These are phyloP conservation scores for Lagerstroemia speciosa DNA, from an alignment of 345 rosid species.

Conservation along the genomic window DNA sequence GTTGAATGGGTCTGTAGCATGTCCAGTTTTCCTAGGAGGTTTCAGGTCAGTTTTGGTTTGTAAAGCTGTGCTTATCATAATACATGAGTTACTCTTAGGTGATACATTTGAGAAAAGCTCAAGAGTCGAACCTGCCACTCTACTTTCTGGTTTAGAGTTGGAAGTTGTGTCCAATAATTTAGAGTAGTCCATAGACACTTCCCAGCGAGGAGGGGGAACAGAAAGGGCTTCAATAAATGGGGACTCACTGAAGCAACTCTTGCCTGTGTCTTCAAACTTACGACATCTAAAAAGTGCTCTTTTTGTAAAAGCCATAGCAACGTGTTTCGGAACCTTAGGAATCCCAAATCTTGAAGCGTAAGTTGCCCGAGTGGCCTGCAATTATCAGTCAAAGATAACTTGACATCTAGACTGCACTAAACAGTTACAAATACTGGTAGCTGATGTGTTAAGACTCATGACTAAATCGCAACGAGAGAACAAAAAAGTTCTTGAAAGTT, in stretches of 20 bases:
- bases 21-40: not conserved
- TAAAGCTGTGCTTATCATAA: not conserved
- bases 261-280: conserved; percentile 45
- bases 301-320: conserved; percentile 38
- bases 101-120: not conserved
- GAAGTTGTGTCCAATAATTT: not conserved
- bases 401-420: not conserved
- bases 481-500: conserved; percentile 1
- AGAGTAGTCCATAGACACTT: conserved; percentile 11
- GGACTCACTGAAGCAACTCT: conserved; percentile 49
- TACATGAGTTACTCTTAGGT: not conserved
- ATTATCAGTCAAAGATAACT: conserved; percentile 4
- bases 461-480: conserved; percentile 1
- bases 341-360: conserved; percentile 29
- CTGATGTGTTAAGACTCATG: not conserved
- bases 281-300: conserved; percentile 46
- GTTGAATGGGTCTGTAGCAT: not conserved
- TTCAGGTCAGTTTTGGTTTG: not conserved
- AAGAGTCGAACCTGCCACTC: conserved; percentile 25
- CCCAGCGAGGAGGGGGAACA: conserved; percentile 19
- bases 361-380: conserved; percentile 47
- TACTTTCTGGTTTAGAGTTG: conserved; percentile 1
- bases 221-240: conserved; percentile 34
- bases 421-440: not conserved
- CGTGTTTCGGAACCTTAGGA: conserved; percentile 39